Evolutionary conservation across 108 stramenopile species (phyloP).

Genomic region (Nitzschia sp.): DNA sequence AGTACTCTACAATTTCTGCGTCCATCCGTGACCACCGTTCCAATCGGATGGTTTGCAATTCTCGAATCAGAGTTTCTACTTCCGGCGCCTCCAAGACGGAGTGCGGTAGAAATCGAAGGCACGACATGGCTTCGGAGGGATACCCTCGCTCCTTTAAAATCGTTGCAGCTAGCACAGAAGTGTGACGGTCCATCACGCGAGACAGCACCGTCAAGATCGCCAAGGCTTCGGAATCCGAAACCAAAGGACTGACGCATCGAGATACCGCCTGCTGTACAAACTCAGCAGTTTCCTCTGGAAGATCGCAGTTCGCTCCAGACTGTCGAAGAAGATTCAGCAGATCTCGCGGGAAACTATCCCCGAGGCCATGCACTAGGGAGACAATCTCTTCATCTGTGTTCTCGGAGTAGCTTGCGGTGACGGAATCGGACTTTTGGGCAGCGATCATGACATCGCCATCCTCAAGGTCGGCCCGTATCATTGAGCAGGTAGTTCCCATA

Average conservation of each 20-base stretch:
- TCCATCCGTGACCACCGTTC: background rate
- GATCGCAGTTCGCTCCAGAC: too few species aligned
- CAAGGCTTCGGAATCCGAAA: slow-evolving; percentile 3
- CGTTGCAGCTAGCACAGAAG: background rate
- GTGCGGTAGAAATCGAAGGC: background rate
- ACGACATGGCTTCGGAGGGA: slow-evolving; percentile 4
- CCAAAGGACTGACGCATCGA: too few species aligned
- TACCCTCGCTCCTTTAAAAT: background rate
- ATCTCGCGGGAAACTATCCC: too few species aligned
- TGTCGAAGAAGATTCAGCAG: too few species aligned
- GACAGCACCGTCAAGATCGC: background rate
- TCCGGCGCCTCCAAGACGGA: background rate
- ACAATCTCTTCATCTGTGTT: too few species aligned
- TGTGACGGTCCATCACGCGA: background rate
- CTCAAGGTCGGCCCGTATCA: background rate
- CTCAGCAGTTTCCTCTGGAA: too few species aligned
- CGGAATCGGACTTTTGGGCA: too few species aligned
- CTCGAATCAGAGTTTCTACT: background rate
- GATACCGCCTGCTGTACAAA: too few species aligned
- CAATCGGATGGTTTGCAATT: background rate
- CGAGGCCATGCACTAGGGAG: too few species aligned
- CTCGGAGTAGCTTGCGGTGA: too few species aligned
- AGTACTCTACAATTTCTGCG: background rate
- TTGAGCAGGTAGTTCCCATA: background rate
- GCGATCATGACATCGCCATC: too few species aligned